Evolutionary conservation across 805 yeast genomes (phyloP), one percentile per base, ranked within the genome.

Genomic region (Nakazawaea ernobii): DNA sequence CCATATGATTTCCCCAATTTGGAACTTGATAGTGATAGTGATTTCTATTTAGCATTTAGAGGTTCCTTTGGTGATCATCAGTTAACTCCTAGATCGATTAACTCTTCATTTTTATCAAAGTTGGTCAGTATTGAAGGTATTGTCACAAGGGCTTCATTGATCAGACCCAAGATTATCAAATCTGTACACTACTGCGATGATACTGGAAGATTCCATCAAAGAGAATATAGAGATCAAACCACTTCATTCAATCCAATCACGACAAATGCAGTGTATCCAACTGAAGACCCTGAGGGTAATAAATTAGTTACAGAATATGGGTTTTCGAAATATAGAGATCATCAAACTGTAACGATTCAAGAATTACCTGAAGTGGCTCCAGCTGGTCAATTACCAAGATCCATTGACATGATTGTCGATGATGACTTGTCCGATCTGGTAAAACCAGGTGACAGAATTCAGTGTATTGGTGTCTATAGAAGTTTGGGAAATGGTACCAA

Each of bases 361-460:
- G 99, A 94, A 69, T 87, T 94, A 88, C 98, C 99, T 1, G 98
- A 94, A 68, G 75, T 84, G 53, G 97, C 98, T 1, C 99, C 98
- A 13, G 95, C 98, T 0, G 99, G 99, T 48, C 98, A 92, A 68
- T 73, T 94, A 53, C 99, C 99, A 32, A 75, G 98, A 58, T 83
- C 96, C 2, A 77, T 94, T 32, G 99, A 94, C 60, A 85, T 92
- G 24, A 79, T 92, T n/a, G 69, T 94, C 58, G 97, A 92, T 63
- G 97, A 91, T 59, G 99, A 94, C 62, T 73, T 94, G 53, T 98
- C 94, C 2, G 99, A 94, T 62, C 70, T 68, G 48, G 85, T 87
- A 41, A 94, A 94, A 63, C 98, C 99, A 0, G 99, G 99, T 58
- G 99, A 94, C 64, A 79, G 99, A 61, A 82, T 91, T 32, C 96